Conservation (phyloP, 345 rosid species). For the Aurinia saxatilis region DNA sequence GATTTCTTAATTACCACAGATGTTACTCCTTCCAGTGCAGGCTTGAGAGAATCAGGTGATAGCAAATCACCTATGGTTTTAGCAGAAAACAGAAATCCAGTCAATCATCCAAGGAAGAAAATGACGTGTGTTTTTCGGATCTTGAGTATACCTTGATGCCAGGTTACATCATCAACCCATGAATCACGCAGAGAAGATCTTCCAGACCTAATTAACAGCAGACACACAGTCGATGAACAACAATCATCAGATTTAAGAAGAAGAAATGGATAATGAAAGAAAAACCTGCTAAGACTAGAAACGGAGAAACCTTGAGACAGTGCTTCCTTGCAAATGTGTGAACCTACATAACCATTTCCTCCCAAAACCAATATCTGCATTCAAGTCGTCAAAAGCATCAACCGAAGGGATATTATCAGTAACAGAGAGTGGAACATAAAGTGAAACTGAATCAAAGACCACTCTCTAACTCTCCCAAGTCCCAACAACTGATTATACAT, state of each 20-base stretch:
- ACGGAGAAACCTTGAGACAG: slow-evolving; percentile 30
- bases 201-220: slow-evolving; percentile 40
- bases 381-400: slow-evolving; percentile 1
- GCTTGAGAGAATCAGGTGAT: slow-evolving; percentile 43
- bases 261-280: too few species aligned
- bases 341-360: slow-evolving; percentile 36
- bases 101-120: not conserved
- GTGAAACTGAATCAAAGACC: too few species aligned
- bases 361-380: slow-evolving; percentile 31
- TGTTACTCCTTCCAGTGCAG: slow-evolving; percentile 43
- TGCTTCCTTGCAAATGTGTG: slow-evolving; percentile 34
- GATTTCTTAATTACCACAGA: slow-evolving; percentile 42
- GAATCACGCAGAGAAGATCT: slow-evolving; percentile 42
- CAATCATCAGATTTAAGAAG: not conserved
- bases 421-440: too few species aligned
- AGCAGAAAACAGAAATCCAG: not conserved
- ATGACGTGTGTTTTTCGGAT: not conserved
- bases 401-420: too few species aligned
- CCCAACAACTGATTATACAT: too few species aligned
- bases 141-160: slow-evolving; percentile 43
- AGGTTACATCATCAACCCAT: slow-evolving; percentile 46
- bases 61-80: slow-evolving; percentile 47
- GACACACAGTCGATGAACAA: not conserved
- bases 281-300: too few species aligned
- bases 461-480: too few species aligned